Evolutionary conservation across 2,329 filamentous ascomycete genomes (phyloP), one percentile per base, ranked within the genome.

Genomic region (Plectosphaerella plurivora): DNA sequence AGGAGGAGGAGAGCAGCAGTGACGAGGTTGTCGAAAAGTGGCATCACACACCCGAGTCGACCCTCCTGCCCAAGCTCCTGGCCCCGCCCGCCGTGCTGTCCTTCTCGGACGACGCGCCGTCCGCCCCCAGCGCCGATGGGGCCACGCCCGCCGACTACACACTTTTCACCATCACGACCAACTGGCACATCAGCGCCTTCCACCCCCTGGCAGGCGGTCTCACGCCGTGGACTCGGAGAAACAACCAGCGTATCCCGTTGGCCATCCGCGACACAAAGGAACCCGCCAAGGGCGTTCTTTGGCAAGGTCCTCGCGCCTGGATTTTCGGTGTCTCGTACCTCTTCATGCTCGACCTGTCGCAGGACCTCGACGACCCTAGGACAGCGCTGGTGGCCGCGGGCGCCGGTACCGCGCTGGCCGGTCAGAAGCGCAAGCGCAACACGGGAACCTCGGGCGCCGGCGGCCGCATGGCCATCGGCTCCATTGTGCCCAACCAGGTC

Each of bases 341-440:
- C 22, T 91, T 89, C 73, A 97, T 97, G 92, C 83, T 99, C 55
- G 91, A 97, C 66, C 73, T 96, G 28, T 81, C 82, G 18, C 80
- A 81, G 61, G 87, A 96, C 66, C 78, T 94, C 47, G 66, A 72
- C 1, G 65, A 68, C 4, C 68, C 73, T 51, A 60, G 20, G 59
- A 7, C 54, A 16, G 52, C 53, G 45, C 48, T 52, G 3, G 49
- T 51, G 1, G 52, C 57, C 52, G 51, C 55, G 58, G 9, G 57
- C 57, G 41, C 53, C 53, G 33, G 60, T 58, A 24, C 41, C 22
- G 18, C 50, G n/a, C 44, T 37, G n/a, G 46, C 46, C 16, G 72
- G 67, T 54, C 78, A 63, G 61, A 84, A 84, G 68, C 75, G 81
- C 53, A 84, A 84, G 70, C 73, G 81, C 45, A 64, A 62, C 10